Conservation (phyloP, 176 grass and related monocot genomes). For the Lolium multiflorum region DNA sequence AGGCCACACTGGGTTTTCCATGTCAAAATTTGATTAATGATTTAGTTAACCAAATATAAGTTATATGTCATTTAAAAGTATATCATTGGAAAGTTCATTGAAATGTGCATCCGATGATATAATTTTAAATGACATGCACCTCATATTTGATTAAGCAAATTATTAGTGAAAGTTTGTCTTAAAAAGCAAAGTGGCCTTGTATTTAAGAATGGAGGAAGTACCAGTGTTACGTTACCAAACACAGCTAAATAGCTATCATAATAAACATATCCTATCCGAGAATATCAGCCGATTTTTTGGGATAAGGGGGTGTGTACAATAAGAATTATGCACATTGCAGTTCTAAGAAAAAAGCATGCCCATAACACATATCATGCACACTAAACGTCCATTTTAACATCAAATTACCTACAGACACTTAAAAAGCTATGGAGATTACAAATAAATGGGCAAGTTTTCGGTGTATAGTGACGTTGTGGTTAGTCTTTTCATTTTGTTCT, state of each 20-base stretch:
- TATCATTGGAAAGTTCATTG: no score
- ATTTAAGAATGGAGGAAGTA: neutral
- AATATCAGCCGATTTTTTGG: neutral
- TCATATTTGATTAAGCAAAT: no score
- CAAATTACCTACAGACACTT: neutral
- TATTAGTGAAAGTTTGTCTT: no score
- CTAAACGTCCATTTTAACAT: neutral
- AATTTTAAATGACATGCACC: no score
- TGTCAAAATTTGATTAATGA: no score
- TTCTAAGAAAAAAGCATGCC: neutral
- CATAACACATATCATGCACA: neutral
- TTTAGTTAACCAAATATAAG: no score
- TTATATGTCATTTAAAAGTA: no score
- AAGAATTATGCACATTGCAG: neutral
- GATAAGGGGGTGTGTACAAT: neutral
- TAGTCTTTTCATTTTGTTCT: neutral
- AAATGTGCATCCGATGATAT: no score
- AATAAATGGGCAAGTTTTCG: neutral
- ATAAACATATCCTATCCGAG: neutral
- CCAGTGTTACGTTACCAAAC: neutral
- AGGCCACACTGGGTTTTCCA: no score
- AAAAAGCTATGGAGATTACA: neutral
- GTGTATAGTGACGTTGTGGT: slow-evolving; percentile 7
- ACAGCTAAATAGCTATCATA: slow-evolving; percentile 14
- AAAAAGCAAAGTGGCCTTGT: no score